Evolutionary conservation across 2,329 filamentous ascomycete species (phyloP), one percentile per base, ranked within the genome.

Genomic region (Ilyonectria destructans): DNA sequence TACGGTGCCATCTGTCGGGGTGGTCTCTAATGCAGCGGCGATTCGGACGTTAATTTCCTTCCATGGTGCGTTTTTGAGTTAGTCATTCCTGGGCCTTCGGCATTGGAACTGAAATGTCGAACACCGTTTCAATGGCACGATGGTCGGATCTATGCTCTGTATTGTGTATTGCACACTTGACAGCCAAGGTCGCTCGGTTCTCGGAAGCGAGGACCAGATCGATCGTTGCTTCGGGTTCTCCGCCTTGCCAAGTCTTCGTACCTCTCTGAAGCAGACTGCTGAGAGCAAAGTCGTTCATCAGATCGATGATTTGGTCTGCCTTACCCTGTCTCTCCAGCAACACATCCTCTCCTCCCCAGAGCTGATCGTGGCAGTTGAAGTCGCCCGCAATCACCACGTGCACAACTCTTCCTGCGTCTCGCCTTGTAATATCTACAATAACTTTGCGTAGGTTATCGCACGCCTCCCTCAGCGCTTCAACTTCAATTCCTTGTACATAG

Each of bases 231-330:
- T 72, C 64, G 59, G 64, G 29, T 4, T 72, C 67, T 33, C 72
- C 60, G 19, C 72, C 65, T 29, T 78, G 62, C 78, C 68, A 81
- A 64, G 72, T 81, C 65, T 81, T 82, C 31, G 74, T 81, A 2
- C 77, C 79, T 67, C 75, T 64, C 58, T 74, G 79, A 3, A 82
- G 77, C 52, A 82, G 65, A 70, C 77, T 81, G n/a, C n/a, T n/a
- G n/a, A n/a, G n/a, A n/a, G n/a, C n/a, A n/a, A n/a, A n/a, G n/a
- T n/a, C n/a, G n/a, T n/a, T n/a, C n/a, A n/a, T n/a, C n/a, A n/a
- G n/a, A n/a, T n/a, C n/a, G n/a, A n/a, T n/a, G n/a, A n/a, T n/a
- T n/a, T n/a, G n/a, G n/a, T n/a, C n/a, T n/a, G n/a, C n/a, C n/a
- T n/a, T n/a, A n/a, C n/a, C n/a, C n/a, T n/a, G n/a, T n/a, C n/a